phyloP scores from a whole-genome alignment of 2,329 filamentous ascomycete genomes.

The Graphilbum sp. region DNA sequence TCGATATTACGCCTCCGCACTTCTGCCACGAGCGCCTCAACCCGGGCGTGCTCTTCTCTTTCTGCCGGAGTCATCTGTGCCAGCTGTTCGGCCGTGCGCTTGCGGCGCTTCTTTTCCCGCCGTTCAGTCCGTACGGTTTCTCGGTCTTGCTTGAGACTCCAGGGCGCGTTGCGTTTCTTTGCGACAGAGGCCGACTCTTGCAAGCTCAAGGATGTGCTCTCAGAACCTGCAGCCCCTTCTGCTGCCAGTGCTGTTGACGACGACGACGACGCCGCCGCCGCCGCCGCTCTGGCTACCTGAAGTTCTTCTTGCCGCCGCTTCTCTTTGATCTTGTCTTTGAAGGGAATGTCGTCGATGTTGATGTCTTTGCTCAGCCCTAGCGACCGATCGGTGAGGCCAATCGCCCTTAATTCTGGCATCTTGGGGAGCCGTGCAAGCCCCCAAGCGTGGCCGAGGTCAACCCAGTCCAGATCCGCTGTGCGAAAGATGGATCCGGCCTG shows the following conservation, averaged over 20 bases:
- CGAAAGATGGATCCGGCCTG: constrained; percentile 85
- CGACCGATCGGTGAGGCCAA: constrained; percentile 51
- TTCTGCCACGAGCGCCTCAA: constrained; percentile 46
- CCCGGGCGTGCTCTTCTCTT: constrained; percentile 42
- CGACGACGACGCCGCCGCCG: constrained; percentile 18
- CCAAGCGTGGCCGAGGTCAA: constrained; percentile 66
- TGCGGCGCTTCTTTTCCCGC: constrained; percentile 19
- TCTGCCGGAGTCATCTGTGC: constrained; percentile 56
- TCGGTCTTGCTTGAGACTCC: constrained; percentile 54
- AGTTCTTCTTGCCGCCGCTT: constrained; percentile 43
- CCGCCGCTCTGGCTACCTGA: constrained; percentile 23
- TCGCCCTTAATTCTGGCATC: constrained; percentile 73
- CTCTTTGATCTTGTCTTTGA: constrained; percentile 57
- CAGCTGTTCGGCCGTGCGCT: constrained; percentile 42
- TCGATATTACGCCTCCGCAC: constrained; percentile 42
- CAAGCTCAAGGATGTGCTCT: too few relatives aligned
- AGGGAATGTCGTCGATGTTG: constrained; percentile 52
- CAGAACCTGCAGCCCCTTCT: too few relatives aligned
- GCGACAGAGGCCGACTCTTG: neutral
- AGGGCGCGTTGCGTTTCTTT: constrained; percentile 49
- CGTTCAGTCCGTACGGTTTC: constrained; percentile 38
- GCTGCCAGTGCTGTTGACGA: constrained; percentile 14
- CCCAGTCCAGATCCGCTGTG: constrained; percentile 68
- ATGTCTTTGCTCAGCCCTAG: constrained; percentile 44
- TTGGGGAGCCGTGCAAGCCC: constrained; percentile 73